These are phyloP conservation scores for Yamadazyma insecticola DNA, from an alignment of 805 yeast species.

Conservation along the genomic window DNA sequence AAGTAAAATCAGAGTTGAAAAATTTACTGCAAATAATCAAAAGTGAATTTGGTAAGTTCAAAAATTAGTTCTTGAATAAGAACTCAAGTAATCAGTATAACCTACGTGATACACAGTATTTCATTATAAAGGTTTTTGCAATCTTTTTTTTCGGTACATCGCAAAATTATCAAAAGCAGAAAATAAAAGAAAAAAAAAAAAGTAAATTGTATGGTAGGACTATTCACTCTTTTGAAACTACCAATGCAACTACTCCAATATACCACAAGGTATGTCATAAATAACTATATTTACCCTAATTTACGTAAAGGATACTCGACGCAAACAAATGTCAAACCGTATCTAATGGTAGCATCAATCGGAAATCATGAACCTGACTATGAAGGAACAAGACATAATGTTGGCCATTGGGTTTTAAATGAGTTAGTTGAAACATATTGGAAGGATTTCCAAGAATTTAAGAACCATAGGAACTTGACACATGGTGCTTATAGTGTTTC, in stretches of 20 bases:
- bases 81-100: no score
- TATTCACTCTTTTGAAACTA: no score
- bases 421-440: slow-evolving; percentile 20
- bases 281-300: not conserved
- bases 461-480: slow-evolving; percentile 15
- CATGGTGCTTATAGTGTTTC: slow-evolving; percentile 18
- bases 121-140: no score
- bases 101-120: no score
- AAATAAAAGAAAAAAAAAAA: no score
- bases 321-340: slow-evolving; percentile 4
- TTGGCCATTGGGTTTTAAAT: slow-evolving; percentile 58
- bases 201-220: no score
- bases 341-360: slow-evolving; percentile 43
- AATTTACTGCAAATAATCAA: no score
- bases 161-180: no score
- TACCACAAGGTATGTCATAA: not conserved
- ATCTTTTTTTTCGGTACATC: no score
- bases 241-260: slow-evolving; percentile 2
- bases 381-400: slow-evolving; percentile 67
- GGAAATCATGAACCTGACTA: slow-evolving; percentile 75
- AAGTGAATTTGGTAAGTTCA: no score
- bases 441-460: slow-evolving; percentile 15
- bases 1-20: no score
- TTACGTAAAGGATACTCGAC: slow-evolving; percentile 1
- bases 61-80: no score